Percentiles rank a stretch among this genome's conserved stretches.
Conservation (phyloP, 768 basidiomycete species). For the Suillus brevipes region DNA sequence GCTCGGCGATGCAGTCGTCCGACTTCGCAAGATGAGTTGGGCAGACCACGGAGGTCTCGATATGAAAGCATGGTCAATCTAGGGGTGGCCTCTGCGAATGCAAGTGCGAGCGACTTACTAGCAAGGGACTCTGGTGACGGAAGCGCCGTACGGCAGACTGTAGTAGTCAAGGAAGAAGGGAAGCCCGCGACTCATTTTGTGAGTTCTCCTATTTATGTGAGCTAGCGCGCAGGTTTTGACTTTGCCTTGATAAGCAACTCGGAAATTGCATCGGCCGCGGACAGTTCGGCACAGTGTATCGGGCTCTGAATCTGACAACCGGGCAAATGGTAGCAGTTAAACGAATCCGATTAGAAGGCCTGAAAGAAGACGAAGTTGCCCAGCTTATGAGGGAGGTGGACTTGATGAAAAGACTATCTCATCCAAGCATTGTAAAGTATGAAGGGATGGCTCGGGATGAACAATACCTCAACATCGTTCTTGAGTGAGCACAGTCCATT, state of each 20-base stretch:
- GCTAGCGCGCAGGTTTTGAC: conserved; percentile 11
- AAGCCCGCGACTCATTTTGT: conserved; percentile 81
- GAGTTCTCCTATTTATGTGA: conserved; percentile 36
- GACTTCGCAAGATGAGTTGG: conserved; percentile 68
- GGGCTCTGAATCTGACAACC: conserved; percentile 89
- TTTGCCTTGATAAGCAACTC: conserved; percentile 67
- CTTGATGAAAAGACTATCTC: conserved; percentile 84
- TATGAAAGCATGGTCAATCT: conserved; percentile 75
- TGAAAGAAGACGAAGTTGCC: conserved; percentile 87
- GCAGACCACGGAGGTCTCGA: conserved; percentile 56
- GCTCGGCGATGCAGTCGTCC: conserved; percentile 56
- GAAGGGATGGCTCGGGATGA: conserved; percentile 93
- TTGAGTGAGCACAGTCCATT: conserved; percentile 68
- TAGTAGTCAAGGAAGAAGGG: conserved; percentile 80
- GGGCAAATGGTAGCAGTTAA: conserved; percentile 99
- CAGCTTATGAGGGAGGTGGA: conserved; percentile 95
- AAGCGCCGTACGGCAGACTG: conserved; percentile 60
- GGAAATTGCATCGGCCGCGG: conserved; percentile 97
- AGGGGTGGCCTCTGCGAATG: conserved; percentile 48
- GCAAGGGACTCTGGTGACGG: conserved; percentile 65
- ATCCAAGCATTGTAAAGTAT: conserved; percentile 97
- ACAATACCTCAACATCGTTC: conserved; percentile 85
- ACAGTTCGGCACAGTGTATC: conserved; percentile 95
- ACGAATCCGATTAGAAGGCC: conserved; percentile 84
- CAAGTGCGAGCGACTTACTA: conserved; percentile 67